A percentile compares a stretch with the other conserved stretches of the same genome.
Evolutionary conservation across 2,329 filamentous ascomycete genomes (phyloP).

Genomic region (Exophiala sideris): DNA sequence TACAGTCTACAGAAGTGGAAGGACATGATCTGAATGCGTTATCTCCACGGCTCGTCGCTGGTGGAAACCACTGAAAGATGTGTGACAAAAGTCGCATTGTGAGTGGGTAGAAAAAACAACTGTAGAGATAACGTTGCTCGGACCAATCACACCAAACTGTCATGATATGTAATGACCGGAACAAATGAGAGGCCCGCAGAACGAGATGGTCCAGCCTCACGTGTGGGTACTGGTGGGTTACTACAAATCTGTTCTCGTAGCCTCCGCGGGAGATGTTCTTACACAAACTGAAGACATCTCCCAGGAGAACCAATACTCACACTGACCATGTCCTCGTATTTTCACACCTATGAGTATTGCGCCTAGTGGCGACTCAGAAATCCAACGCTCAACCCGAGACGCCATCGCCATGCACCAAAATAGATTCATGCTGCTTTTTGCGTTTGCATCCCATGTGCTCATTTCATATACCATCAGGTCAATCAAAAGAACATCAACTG

Average conservation of each 20-base stretch:
- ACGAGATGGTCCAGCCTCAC: too few species aligned
- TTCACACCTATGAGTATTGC: neutral
- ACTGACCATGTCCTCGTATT: too few species aligned
- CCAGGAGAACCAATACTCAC: neutral
- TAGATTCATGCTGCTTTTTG: too few species aligned
- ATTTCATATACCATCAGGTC: neutral
- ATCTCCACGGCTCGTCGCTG: conserved; percentile 15
- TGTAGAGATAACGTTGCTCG: neutral
- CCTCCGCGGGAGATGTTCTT: neutral
- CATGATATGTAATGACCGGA: neutral
- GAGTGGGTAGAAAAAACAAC: neutral
- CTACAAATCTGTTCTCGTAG: neutral
- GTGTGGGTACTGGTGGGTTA: neutral
- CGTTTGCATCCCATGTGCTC: neutral
- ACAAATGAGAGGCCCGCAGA: too few species aligned
- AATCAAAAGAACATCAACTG: conserved; percentile 71
- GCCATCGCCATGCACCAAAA: neutral
- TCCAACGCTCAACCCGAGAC: neutral
- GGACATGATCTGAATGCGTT: conserved; percentile 4
- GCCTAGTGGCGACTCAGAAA: neutral
- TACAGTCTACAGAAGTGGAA: neutral
- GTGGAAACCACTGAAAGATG: neutral
- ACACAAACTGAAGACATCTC: neutral
- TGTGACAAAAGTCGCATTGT: neutral
- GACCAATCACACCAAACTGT: neutral